Base-by-base conservation (phyloP, 352 stramenopile genomes). In the Globisporangium canariense region DNA sequence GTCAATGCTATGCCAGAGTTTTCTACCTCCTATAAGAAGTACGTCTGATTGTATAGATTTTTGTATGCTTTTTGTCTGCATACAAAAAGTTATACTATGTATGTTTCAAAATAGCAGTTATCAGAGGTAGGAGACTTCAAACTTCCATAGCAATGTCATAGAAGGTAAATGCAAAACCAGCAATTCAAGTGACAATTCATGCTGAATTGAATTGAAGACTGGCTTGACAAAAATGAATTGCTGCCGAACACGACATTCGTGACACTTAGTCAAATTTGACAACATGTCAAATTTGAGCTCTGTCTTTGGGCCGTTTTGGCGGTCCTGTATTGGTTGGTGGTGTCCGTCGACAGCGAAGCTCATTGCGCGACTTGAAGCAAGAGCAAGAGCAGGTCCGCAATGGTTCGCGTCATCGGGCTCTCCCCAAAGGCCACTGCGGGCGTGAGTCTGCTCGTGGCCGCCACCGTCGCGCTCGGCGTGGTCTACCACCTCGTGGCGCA, bases 391-490 rank as follows among this genome's bases (percentile, higher is more conserved):
- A 32, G 36, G 34, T 40, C 34, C 34, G 13, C 20, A 13, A 67
- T 61, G 62, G 56, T 67, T n/a, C 56, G 65, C 10, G 80, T 78
- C 66, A 65, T 73, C 40, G 50, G 51, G 16, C 52, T 64, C 40
- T 74, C 75, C n/a, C 63, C 75, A 56, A 67, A 73, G 5, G 59
- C 69, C 36, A 71, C 66, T 45, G 62, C 72, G 14, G 72, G 73
- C 25, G 51, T 83, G 10, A 76, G 81, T 65, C 65, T 81, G 61
- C 72, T 90, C 65, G 71, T 90, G 49, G 66, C 81, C 6, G 74
- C 79, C 13, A 74, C 75, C 4, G 65, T 71, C 22, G 70, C 75
- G 16, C 58, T 88, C 11, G 74, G 81, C 40, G 76, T 86, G 43
- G 64, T 78, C 32, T 79, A 83, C 58, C 73, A 73, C 62, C 49